Conservation (phyloP, 352 stramenopile species). For the Phytophthora europaea region DNA sequence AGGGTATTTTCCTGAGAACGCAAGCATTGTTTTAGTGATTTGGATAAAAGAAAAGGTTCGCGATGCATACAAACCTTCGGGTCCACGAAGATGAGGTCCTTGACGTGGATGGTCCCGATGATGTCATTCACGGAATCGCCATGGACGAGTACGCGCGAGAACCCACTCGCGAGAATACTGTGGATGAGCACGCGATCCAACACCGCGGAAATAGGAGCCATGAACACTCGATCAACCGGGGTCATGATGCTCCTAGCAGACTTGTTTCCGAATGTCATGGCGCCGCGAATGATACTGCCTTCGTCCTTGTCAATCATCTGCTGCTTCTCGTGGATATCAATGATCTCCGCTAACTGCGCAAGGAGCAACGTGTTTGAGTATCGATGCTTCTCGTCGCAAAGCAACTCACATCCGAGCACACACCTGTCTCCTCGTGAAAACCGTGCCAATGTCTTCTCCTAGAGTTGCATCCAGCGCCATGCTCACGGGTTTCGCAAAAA, state of each 20-base stretch:
- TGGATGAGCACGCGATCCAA: constrained; percentile 90
- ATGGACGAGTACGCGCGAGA: constrained; percentile 96
- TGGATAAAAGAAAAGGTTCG: constrained; percentile 52
- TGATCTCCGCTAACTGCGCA: constrained; percentile 94
- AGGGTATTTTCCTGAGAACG: constrained; percentile 63
- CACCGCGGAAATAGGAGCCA: constrained; percentile 88
- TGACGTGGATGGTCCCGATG: constrained; percentile 98
- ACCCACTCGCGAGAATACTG: constrained; percentile 97
- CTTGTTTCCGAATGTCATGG: constrained; percentile 95
- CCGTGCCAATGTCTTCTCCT: constrained; percentile 95
- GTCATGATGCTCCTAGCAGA: constrained; percentile 96
- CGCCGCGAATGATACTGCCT: constrained; percentile 95
- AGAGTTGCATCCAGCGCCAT: constrained; percentile 93
- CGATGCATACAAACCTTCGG: constrained; percentile 88
- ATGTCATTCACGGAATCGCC: constrained; percentile 91
- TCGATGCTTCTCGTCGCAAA: background rate
- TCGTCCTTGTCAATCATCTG: constrained; percentile 95
- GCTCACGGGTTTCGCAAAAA: constrained; percentile 95
- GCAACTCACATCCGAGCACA: background rate
- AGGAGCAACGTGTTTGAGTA: background rate
- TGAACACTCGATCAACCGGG: constrained; percentile 94
- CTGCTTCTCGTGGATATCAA: constrained; percentile 97
- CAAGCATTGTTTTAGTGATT: constrained; percentile 46
- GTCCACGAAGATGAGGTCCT: constrained; percentile 99
- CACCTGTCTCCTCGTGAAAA: constrained; percentile 92